phyloP scores from a whole-genome alignment of 257 asterid genomes.

The Lavandula angustifolia region DNA sequence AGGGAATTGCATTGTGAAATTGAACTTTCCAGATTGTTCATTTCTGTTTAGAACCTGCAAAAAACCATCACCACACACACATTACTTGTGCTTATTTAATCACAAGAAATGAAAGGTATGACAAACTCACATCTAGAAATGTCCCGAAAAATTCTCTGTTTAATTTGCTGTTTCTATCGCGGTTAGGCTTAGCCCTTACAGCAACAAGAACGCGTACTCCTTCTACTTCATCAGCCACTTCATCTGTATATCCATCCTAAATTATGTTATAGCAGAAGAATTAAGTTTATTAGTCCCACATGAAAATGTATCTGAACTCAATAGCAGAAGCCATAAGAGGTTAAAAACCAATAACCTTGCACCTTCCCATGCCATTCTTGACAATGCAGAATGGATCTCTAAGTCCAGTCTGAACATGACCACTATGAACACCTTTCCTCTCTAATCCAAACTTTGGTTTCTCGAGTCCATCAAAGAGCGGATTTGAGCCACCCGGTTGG shows the following conservation, averaged over 20 bases:
- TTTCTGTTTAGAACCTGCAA: conserved; percentile 64
- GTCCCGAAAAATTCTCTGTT: conserved; percentile 57
- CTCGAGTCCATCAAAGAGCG: conserved; percentile 53
- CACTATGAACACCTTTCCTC: conserved; percentile 70
- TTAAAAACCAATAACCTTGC: conserved; percentile 54
- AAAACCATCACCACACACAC: neutral
- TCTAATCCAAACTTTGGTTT: conserved; percentile 54
- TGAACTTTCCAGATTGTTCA: conserved; percentile 63
- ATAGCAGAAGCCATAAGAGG: neutral
- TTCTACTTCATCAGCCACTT: conserved; percentile 42
- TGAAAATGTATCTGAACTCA: neutral
- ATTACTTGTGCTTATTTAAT: neutral
- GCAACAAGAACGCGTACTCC: conserved; percentile 78
- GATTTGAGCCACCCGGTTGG: conserved; percentile 68
- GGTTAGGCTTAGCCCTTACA: conserved; percentile 70
- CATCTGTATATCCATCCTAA: conserved; percentile 78
- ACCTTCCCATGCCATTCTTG: conserved; percentile 64
- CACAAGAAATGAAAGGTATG: neutral
- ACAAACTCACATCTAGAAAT: conserved; percentile 67
- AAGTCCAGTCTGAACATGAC: conserved; percentile 75
- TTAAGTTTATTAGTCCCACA: neutral
- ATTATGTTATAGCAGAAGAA: neutral
- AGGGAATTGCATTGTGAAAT: conserved; percentile 61
- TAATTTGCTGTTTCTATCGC: conserved; percentile 40
- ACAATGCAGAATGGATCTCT: conserved; percentile 72